Evolutionary conservation across 2,329 filamentous ascomycete genomes (phyloP).

Genomic region (Fusarium begoniae): DNA sequence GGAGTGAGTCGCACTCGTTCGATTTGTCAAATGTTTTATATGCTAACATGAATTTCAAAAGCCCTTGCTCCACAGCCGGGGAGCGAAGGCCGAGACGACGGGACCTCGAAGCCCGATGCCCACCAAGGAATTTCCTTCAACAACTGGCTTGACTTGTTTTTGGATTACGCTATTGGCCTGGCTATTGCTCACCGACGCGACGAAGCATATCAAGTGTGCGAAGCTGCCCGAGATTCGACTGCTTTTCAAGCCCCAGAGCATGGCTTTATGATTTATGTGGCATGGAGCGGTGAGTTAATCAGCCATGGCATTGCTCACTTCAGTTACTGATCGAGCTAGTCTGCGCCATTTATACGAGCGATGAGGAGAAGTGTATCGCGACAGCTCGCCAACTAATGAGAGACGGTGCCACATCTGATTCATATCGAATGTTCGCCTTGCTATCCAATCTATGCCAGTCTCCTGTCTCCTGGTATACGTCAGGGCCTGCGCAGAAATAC

Average conservation of each 20-base stretch:
- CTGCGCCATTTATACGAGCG: constrained; percentile 83
- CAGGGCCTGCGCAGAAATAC: constrained; percentile 87
- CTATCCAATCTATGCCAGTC: constrained; percentile 81
- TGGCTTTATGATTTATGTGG: constrained; percentile 78
- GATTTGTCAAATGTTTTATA: not conserved
- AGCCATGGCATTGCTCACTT: not conserved
- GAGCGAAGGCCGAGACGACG: constrained; percentile 35
- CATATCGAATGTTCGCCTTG: constrained; percentile 83
- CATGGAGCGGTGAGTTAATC: constrained; percentile 72
- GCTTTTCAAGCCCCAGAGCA: constrained; percentile 79
- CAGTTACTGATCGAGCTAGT: constrained; percentile 55
- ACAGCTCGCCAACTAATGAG: constrained; percentile 86
- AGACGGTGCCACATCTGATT: constrained; percentile 81
- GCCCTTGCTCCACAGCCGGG: constrained; percentile 47
- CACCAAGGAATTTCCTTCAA: constrained; percentile 85
- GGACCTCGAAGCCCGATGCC: constrained; percentile 49
- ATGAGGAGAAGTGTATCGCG: constrained; percentile 78
- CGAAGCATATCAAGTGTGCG: constrained; percentile 82
- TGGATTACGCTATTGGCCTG: constrained; percentile 83
- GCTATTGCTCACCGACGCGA: constrained; percentile 73
- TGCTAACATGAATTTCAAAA: constrained; percentile 34
- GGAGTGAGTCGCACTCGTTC: constrained; percentile 53
- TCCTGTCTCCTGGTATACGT: constrained; percentile 78
- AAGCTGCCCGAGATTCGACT: constrained; percentile 80
- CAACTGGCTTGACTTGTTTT: constrained; percentile 88